Evolutionary conservation across 2,329 filamentous ascomycete species (phyloP).

Genomic region (Xylariales sp.): DNA sequence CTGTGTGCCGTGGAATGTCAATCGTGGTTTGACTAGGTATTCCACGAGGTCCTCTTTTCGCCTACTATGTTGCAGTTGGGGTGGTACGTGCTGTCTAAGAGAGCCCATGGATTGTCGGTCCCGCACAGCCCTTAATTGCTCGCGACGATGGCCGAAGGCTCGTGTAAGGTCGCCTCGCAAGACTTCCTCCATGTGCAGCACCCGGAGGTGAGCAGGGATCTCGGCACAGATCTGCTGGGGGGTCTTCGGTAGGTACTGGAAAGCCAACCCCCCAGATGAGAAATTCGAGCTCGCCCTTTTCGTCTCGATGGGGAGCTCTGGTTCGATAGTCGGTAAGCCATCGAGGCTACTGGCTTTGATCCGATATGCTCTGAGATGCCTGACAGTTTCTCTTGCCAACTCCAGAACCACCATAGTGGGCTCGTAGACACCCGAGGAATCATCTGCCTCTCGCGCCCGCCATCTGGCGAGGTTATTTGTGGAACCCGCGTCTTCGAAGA

Average conservation of each 20-base stretch:
- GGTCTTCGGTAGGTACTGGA: constrained; percentile 26
- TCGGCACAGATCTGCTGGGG: constrained; percentile 27
- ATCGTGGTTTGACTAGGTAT: constrained; percentile 28
- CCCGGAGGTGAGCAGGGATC: constrained; percentile 27
- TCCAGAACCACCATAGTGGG: constrained; percentile 16
- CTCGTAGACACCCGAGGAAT: constrained; percentile 23
- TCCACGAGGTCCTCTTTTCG: constrained; percentile 29
- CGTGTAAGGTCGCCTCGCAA: constrained; percentile 27
- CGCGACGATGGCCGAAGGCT: constrained; percentile 25
- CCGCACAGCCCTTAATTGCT: constrained; percentile 21
- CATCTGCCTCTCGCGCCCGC: constrained; percentile 14
- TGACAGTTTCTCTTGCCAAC: constrained; percentile 12
- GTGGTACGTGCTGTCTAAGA: constrained; percentile 11
- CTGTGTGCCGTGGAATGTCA: constrained; percentile 37
- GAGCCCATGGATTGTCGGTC: constrained; percentile 4
- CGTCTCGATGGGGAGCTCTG: constrained; percentile 10
- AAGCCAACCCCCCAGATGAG: constrained; percentile 22
- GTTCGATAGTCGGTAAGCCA: too few relatives aligned
- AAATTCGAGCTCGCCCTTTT: constrained; percentile 9
- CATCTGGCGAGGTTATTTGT: constrained; percentile 20
- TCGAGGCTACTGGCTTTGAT: constrained; percentile 2
- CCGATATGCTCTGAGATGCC: constrained; percentile 10
- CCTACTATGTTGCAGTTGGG: constrained; percentile 9
- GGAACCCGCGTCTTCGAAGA: constrained; percentile 12
- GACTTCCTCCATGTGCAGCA: constrained; percentile 35